Evolutionary conservation across 2,329 filamentous ascomycete genomes (phyloP), one percentile per base, ranked within the genome.

Genomic region (Atkinsonella hypoxylon): DNA sequence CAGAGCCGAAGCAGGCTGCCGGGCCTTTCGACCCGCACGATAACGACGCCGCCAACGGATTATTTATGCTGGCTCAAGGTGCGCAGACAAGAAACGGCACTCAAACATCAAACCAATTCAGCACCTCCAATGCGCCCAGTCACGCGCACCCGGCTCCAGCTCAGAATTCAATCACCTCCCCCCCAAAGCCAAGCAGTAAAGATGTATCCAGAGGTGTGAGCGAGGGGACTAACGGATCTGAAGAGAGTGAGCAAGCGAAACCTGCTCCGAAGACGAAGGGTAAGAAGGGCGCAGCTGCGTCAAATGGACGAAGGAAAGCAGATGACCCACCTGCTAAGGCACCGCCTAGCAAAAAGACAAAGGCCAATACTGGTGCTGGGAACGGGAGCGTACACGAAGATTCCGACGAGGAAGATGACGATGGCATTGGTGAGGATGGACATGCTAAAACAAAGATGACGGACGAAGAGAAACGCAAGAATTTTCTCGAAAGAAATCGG

Each of bases 391-490:
- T 59, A 10, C 76, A 81, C 4, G 76, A 81, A 3, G 73, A 78
- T 3, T 68, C 71, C 5, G 72, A 72, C 22, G 77, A 81, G 2
- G 74, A 80, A 4, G 72, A 77, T 5, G 73, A 78, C 49, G 57
- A 62, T 20, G 47, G 62, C 9, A 62, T 74, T 45, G 76, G 79
- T 47, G 74, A 79, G 6, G 76, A 74, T 31, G 73, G 79, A 45
- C 72, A 75, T 40, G 80, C 74, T 41, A 85, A 82, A 66, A 63
- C 67, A 0, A 96, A 95, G 74, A 95, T 96, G 89, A 96, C 90
- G 0, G 93, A 97, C 51, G 93, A 97, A 63, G 93, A 98, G 72
- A 98, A 98, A 74, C 80, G 93, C 41, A 95, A 94, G 72, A 98
- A 97, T 65, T 98, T 98, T 67, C 74, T 98, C 2, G 93, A 98